Evolutionary conservation across 2,329 filamentous ascomycete species (phyloP), one percentile per base, ranked within the genome.

Genomic region (Colletotrichum noveboracense): DNA sequence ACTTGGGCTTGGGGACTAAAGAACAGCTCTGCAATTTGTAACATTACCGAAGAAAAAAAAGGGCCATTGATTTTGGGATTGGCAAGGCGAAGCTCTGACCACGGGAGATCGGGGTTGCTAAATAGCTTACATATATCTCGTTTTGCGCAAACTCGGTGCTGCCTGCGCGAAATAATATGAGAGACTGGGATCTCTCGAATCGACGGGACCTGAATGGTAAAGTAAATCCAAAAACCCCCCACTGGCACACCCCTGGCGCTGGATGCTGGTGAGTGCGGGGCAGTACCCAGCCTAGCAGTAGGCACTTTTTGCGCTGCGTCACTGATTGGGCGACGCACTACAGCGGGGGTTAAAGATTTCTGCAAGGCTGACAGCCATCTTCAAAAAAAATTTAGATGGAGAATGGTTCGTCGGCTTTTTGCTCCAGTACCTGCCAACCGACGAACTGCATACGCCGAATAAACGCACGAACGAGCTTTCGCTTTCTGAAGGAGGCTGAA

Each of bases 331-430:
- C 14, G 24, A 26, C 21, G 5, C 10, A 26, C 16, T 13, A 30
- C 62, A 58, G 74, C 67, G 76, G 76, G 76, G 76, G 76, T 74
- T 62, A 30, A 26, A 28, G 56, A 62, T 55, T 61, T 55, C 76
- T 77, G 76, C 76, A 77, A 77, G 76, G 76, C 76, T 77, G 76
- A 77, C 68, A 66, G 32, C 48, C 34, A 66, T 67, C 68, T 69
- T 68, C 48, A 75, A 77, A 71, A 71, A 77, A 77, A 77, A 75
- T 64, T 75, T 70, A 66, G 73, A 66, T 36, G 74, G 62, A 36
- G 43, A 36, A 43, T 26, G 18, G 30, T 16, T 24, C 21, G n/a
- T 14, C 10, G 61, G 18, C 58, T 52, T 28, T 24, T 66, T 38
- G 26, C 56, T 58, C 18, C 9, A 69, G 21, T 58, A 68, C 38